These are phyloP conservation scores for Xylariaceae sp. DNA, from an alignment of 2,329 filamentous ascomycete genomes.

Conservation along the genomic window DNA sequence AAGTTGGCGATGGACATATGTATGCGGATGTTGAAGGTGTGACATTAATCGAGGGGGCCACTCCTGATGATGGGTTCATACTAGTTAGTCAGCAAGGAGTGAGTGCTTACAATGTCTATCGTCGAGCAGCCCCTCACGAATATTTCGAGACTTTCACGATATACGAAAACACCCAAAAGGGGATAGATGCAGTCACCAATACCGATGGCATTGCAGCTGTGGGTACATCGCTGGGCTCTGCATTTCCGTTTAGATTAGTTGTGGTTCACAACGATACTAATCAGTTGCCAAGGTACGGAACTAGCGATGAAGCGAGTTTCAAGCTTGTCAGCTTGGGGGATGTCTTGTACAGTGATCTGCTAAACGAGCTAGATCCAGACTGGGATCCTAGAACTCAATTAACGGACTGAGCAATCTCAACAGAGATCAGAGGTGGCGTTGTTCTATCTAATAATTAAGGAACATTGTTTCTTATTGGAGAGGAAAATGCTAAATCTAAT, in stretches of 20 bases:
- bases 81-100: slow-evolving; percentile 60
- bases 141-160: slow-evolving; percentile 58
- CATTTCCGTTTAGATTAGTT: slow-evolving; percentile 51
- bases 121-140: slow-evolving; percentile 53
- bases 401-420: too few species aligned
- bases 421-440: too few species aligned
- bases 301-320: slow-evolving; percentile 55
- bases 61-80: slow-evolving; percentile 53
- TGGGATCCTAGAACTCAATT: slow-evolving; percentile 47
- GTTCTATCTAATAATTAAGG: too few species aligned
- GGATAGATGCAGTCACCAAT: slow-evolving; percentile 57
- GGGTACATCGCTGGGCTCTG: slow-evolving; percentile 48
- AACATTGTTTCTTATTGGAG: not conserved
- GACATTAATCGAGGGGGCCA: slow-evolving; percentile 54
- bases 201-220: slow-evolving; percentile 59
- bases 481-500: not conserved
- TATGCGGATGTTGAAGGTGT: slow-evolving; percentile 61
- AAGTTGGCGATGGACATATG: slow-evolving; percentile 54
- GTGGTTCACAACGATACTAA: slow-evolving; percentile 62
- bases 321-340: slow-evolving; percentile 54
- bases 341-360: slow-evolving; percentile 45
- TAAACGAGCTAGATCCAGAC: slow-evolving; percentile 44
- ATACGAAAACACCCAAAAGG: slow-evolving; percentile 46
- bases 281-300: slow-evolving; percentile 52
- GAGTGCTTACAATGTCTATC: slow-evolving; percentile 58